Evolutionary conservation across 2,329 filamentous ascomycete genomes (phyloP).

Genomic region (Colletotrichum cereale): DNA sequence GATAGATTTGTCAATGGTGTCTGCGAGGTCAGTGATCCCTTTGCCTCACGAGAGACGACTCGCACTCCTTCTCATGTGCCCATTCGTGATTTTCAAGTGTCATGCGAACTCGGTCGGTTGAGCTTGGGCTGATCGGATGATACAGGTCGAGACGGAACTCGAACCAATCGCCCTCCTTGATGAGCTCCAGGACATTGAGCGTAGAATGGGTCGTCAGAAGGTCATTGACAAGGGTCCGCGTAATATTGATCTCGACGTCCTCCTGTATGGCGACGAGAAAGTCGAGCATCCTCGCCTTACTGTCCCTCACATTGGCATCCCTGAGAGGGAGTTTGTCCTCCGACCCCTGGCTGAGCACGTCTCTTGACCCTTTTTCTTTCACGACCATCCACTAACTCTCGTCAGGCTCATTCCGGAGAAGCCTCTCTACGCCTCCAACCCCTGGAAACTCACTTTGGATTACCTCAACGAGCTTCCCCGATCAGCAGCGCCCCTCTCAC

Average conservation of each 20-base stretch:
- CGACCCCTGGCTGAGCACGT: slow-evolving; percentile 83
- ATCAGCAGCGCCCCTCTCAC: slow-evolving; percentile 64
- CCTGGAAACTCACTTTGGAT: slow-evolving; percentile 72
- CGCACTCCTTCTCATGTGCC: neutral
- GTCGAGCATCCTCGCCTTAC: slow-evolving; percentile 80
- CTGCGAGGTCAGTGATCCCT: slow-evolving; percentile 77
- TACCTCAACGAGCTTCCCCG: slow-evolving; percentile 70
- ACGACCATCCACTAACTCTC: slow-evolving; percentile 6
- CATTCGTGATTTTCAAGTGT: neutral
- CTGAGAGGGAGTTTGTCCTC: slow-evolving; percentile 94
- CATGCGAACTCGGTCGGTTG: slow-evolving; percentile 1
- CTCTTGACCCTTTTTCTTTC: neutral
- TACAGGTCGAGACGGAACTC: slow-evolving; percentile 83
- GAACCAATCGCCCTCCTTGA: slow-evolving; percentile 82
- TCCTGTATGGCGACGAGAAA: slow-evolving; percentile 79
- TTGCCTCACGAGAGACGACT: neutral
- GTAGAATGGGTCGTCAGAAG: slow-evolving; percentile 82
- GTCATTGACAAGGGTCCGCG: slow-evolving; percentile 92
- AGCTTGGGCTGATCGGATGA: slow-evolving; percentile 26
- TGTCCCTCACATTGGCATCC: slow-evolving; percentile 86
- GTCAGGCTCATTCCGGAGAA: slow-evolving; percentile 67
- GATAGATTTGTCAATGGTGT: slow-evolving; percentile 91
- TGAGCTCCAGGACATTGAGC: slow-evolving; percentile 86
- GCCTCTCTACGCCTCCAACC: slow-evolving; percentile 63
- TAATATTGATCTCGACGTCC: slow-evolving; percentile 93